Evolutionary conservation across 805 yeast species (phyloP).

Genomic region (Vanderwaltozyma tropicalis): DNA sequence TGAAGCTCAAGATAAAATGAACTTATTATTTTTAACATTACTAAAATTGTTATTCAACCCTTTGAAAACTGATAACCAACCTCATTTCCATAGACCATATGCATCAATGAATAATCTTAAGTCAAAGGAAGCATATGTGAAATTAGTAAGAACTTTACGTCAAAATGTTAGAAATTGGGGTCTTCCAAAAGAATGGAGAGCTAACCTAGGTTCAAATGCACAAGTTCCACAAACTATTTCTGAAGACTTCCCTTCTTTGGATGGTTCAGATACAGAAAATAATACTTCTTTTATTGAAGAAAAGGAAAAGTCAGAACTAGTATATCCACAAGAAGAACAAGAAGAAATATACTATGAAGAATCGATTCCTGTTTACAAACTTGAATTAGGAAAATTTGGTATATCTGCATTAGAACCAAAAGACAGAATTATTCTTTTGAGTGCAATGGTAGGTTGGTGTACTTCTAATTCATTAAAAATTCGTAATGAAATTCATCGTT

Average conservation of each 20-base stretch:
- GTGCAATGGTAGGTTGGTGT: conserved; percentile 19
- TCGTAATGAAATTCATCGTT: conserved; percentile 21
- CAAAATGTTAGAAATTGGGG: conserved; percentile 20
- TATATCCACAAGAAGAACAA: background rate
- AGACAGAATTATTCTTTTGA: conserved; percentile 19
- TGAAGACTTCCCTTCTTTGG: no score
- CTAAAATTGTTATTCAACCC: conserved; percentile 16
- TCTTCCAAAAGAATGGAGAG: conserved; percentile 23
- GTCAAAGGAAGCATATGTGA: conserved; percentile 15
- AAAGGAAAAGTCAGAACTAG: background rate
- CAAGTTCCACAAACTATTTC: no score
- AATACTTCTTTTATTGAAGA: background rate
- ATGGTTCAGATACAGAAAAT: background rate
- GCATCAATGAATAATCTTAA: conserved; percentile 4
- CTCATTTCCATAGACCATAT: conserved; percentile 8
- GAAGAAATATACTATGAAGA: background rate
- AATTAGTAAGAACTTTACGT: conserved; percentile 15
- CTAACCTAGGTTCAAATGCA: no score
- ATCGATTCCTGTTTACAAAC: background rate
- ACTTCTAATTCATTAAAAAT: conserved; percentile 17
- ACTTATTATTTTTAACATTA: conserved; percentile 17
- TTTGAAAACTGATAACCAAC: conserved; percentile 8
- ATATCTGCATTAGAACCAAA: conserved; percentile 16
- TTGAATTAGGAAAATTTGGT: conserved; percentile 16
- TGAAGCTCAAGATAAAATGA: conserved; percentile 20